A percentile compares a stretch with the other conserved stretches of the same genome.
Conservation (phyloP, 192 early-diverging fungal species). For the Coemansia sp. region DNA sequence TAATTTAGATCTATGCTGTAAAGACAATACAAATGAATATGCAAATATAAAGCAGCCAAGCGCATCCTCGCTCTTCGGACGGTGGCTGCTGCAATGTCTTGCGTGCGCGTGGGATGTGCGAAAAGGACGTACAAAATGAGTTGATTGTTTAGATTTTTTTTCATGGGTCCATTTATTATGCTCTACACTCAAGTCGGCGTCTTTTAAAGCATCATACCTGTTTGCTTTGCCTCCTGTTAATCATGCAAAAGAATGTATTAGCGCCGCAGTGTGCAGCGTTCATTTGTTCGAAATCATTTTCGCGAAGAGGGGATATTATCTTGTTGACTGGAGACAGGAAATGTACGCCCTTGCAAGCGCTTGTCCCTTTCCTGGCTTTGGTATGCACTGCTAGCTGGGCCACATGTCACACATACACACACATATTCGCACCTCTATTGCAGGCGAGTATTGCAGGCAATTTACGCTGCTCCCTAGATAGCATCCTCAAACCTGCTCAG, state of each 20-base stretch:
- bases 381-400: slow-evolving; percentile 14
- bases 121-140: not conserved
- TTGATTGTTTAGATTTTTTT: not conserved
- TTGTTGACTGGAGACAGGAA: not conserved
- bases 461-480: not conserved
- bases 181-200: not conserved
- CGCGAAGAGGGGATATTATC: not conserved
- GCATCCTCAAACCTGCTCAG: slow-evolving; percentile 15
- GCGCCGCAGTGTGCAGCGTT: slow-evolving; percentile 7
- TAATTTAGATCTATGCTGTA: slow-evolving; percentile 4
- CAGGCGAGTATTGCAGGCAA: slow-evolving; percentile 11
- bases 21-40: slow-evolving; percentile 4
- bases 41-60: not conserved
- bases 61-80: not conserved
- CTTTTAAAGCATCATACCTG: not conserved
- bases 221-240: not conserved
- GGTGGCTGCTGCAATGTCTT: not conserved
- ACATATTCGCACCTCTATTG: not conserved
- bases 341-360: not conserved
- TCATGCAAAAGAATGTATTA: slow-evolving; percentile 13
- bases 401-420: slow-evolving; percentile 8
- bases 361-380: slow-evolving; percentile 5
- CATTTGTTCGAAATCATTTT: not conserved
- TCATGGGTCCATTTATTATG: not conserved
- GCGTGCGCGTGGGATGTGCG: not conserved